Percentiles rank a stretch among this genome's conserved stretches.
Conservation (phyloP, 192 early-diverging fungal species). For the Funneliformis geosporum region DNA sequence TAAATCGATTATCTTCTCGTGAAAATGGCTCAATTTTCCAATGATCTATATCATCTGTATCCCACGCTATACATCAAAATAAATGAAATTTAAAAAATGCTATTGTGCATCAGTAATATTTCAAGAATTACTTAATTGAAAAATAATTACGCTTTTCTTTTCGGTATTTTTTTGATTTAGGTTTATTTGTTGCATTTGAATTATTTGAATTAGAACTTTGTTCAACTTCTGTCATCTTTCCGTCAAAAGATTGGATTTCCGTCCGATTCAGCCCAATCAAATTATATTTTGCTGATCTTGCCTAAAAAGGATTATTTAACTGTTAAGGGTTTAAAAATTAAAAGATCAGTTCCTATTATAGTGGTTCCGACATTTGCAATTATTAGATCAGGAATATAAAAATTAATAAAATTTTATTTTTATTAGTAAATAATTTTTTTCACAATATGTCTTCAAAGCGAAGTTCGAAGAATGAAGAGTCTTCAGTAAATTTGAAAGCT, state of each 20-base stretch:
- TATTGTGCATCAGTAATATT: background rate
- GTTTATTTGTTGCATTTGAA: background rate
- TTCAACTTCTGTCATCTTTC: background rate
- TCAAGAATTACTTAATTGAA: background rate
- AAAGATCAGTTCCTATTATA: too few species aligned
- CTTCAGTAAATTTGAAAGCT: constrained; percentile 34
- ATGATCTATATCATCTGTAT: constrained; percentile 90
- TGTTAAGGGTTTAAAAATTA: too few species aligned
- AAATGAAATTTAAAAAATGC: background rate
- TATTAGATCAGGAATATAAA: too few species aligned
- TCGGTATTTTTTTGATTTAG: constrained; percentile 21
- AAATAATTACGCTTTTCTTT: constrained; percentile 9
- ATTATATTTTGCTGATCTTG: too few species aligned
- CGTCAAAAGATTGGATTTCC: background rate
- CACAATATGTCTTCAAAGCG: too few species aligned
- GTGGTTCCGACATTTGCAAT: too few species aligned
- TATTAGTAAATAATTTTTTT: too few species aligned
- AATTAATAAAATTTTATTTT: too few species aligned
- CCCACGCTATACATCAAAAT: constrained; percentile 62
- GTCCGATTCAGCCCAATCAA: too few species aligned
- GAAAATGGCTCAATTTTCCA: constrained; percentile 92
- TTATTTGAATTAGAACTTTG: background rate
- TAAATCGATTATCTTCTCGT: constrained; percentile 63
- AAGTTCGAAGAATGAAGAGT: background rate
- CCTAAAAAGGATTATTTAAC: too few species aligned